Percentiles rank a stretch among this genome's conserved stretches.
Conservation (phyloP, 2,329 filamentous ascomycete genomes). For the Fusarium bulbicola region DNA sequence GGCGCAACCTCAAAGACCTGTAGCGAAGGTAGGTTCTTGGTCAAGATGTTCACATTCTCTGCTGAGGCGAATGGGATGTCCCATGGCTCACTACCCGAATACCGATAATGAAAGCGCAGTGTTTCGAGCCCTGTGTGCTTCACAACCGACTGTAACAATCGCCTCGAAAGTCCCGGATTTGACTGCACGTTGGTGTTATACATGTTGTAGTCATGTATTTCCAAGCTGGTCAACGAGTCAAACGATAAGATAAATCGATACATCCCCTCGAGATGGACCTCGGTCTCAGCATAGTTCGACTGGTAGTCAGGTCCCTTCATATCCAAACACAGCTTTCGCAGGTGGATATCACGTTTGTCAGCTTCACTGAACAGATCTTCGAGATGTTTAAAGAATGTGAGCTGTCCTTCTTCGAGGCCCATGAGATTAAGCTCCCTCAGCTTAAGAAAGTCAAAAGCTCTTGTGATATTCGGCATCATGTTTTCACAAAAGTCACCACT, state of each 20-base stretch:
- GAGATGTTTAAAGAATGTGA: background rate
- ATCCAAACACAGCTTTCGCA: background rate
- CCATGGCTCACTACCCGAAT: accelerated
- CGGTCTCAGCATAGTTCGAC: accelerated
- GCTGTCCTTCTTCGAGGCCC: accelerated
- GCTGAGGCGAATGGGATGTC: background rate
- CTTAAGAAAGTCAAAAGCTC: conserved; percentile 3
- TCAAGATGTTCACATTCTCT: accelerated
- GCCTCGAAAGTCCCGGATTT: background rate
- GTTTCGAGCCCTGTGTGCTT: background rate
- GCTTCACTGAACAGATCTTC: background rate
- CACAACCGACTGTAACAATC: background rate
- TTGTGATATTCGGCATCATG: accelerated
- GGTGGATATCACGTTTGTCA: background rate
- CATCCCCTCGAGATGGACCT: background rate
- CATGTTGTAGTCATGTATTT: background rate
- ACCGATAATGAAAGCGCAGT: background rate
- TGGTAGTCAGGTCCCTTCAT: background rate
- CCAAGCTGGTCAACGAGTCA: background rate
- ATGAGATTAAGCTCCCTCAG: background rate
- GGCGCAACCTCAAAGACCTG: background rate
- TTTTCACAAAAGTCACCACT: accelerated
- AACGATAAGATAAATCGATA: conserved; percentile 12
- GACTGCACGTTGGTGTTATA: accelerated
- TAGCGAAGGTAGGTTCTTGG: background rate